phyloP scores from a whole-genome alignment of 2,329 filamentous ascomycete genomes.

The Epichloe aotearoae region DNA sequence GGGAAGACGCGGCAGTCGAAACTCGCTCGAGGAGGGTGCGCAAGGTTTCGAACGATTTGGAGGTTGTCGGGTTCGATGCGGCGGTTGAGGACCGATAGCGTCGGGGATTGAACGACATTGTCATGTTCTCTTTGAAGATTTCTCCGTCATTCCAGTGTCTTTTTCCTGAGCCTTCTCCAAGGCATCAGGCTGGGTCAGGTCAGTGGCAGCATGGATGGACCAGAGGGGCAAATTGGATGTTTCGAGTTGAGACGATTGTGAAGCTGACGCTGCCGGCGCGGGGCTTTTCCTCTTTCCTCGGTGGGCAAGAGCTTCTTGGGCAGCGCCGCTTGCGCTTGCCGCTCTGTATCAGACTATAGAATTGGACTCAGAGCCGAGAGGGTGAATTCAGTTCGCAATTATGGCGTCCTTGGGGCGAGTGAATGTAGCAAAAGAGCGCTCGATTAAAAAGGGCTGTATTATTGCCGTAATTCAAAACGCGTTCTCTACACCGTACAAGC shows the following conservation, averaged over 20 bases:
- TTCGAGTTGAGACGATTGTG: neutral
- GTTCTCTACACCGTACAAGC: too few species aligned
- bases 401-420: neutral
- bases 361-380: neutral
- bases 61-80: slow-evolving; percentile 40
- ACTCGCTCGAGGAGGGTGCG: slow-evolving; percentile 39
- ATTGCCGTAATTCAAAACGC: too few species aligned
- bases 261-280: slow-evolving; percentile 1
- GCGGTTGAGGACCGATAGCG: slow-evolving; percentile 54
- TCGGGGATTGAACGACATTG: slow-evolving; percentile 38
- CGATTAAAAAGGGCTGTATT: neutral
- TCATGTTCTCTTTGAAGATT: slow-evolving; percentile 10
- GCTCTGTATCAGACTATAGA: neutral
- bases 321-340: slow-evolving; percentile 6
- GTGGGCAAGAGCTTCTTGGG: slow-evolving; percentile 1
- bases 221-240: slow-evolving; percentile 3
- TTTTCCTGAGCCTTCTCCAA: slow-evolving; percentile 22
- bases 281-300: neutral
- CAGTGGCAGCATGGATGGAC: slow-evolving; percentile 22
- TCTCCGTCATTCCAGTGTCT: slow-evolving; percentile 9
- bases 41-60: slow-evolving; percentile 48
- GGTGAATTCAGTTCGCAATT: neutral
- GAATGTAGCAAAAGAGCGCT: neutral
- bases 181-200: slow-evolving; percentile 21
- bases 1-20: slow-evolving; percentile 19